phyloP scores from a whole-genome alignment of 495 filamentous ascomycete genomes.

The Hypoxylon fuscum region DNA sequence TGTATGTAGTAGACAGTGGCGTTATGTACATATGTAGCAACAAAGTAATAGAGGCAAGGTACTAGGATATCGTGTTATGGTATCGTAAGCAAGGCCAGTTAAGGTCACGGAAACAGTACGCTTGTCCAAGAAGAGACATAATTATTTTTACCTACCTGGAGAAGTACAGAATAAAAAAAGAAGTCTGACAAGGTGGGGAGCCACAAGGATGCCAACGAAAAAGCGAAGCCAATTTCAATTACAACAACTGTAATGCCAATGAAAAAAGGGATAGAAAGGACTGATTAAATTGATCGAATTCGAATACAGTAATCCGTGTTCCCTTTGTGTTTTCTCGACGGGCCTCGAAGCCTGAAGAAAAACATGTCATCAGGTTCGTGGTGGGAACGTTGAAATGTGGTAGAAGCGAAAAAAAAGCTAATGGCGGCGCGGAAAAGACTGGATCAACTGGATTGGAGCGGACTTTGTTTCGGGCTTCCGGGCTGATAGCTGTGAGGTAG shows the following conservation, averaged over 20 bases:
- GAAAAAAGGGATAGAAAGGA: slow-evolving; percentile 19
- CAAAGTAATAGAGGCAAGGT: slow-evolving; percentile 4
- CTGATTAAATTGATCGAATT: slow-evolving; percentile 9
- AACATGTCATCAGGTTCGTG: slow-evolving; percentile 23
- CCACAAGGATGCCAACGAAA: slow-evolving; percentile 5
- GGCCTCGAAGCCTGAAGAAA: slow-evolving; percentile 22
- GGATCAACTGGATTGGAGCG: slow-evolving; percentile 22
- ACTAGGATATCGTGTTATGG: slow-evolving; percentile 2
- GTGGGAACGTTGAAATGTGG: slow-evolving; percentile 15
- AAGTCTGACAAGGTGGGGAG: slow-evolving; percentile 16
- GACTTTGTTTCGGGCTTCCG: slow-evolving; percentile 34
- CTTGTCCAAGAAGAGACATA: slow-evolving; percentile 8
- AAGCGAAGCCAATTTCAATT: not conserved
- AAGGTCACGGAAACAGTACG: slow-evolving; percentile 19
- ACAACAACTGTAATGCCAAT: not conserved
- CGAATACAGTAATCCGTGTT: slow-evolving; percentile 15
- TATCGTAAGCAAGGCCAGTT: slow-evolving; percentile 4
- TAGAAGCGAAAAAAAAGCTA: slow-evolving; percentile 20
- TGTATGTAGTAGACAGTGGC: slow-evolving; percentile 30
- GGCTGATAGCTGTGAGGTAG: slow-evolving; percentile 1
- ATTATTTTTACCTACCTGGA: slow-evolving; percentile 12
- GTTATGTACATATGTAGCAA: slow-evolving; percentile 23
- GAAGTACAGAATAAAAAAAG: slow-evolving; percentile 13
- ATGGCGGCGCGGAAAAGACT: slow-evolving; percentile 3
- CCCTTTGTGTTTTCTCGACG: slow-evolving; percentile 16